Percentiles rank a stretch among this genome's conserved stretches.
phyloP scores from a whole-genome alignment of 202 grass and related monocot species.

The Setaria viridis region DNA sequence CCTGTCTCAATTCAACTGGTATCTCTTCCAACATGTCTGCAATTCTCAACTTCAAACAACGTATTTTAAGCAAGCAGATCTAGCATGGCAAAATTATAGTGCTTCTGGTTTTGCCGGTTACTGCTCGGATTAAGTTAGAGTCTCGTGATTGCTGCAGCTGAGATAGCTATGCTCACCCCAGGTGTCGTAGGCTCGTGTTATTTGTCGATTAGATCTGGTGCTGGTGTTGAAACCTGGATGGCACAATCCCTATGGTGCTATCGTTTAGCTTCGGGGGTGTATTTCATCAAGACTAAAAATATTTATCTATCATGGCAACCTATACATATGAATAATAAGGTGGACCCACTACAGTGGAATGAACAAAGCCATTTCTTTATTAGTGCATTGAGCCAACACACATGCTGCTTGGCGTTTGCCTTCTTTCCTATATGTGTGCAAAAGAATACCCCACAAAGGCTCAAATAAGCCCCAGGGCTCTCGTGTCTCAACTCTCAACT shows the following conservation, averaged over 20 bases:
- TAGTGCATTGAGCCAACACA: background rate
- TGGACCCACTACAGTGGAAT: background rate
- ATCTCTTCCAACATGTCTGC: background rate
- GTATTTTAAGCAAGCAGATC: background rate
- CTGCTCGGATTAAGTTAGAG: too few species aligned
- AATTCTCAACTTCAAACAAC: background rate
- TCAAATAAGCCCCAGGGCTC: too few species aligned
- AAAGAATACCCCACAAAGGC: slow-evolving; percentile 32
- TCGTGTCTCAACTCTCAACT: background rate
- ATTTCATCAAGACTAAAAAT: background rate
- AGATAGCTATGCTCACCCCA: background rate
- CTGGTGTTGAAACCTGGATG: background rate
- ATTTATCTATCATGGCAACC: background rate
- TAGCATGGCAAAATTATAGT: too few species aligned
- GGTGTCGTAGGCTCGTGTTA: too few species aligned
- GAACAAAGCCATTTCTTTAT: slow-evolving; percentile 40
- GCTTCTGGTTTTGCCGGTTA: too few species aligned
- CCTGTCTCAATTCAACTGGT: background rate
- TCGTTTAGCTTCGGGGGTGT: background rate
- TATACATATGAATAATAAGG: background rate
- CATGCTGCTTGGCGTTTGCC: slow-evolving; percentile 20
- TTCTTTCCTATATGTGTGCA: slow-evolving; percentile 35
- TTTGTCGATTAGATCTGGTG: background rate
- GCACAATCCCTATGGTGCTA: background rate
- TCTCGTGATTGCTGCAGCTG: background rate